Base-by-base conservation (phyloP, 148 eudicot genomes). In the Amaranthus hypochondriacus region DNA sequence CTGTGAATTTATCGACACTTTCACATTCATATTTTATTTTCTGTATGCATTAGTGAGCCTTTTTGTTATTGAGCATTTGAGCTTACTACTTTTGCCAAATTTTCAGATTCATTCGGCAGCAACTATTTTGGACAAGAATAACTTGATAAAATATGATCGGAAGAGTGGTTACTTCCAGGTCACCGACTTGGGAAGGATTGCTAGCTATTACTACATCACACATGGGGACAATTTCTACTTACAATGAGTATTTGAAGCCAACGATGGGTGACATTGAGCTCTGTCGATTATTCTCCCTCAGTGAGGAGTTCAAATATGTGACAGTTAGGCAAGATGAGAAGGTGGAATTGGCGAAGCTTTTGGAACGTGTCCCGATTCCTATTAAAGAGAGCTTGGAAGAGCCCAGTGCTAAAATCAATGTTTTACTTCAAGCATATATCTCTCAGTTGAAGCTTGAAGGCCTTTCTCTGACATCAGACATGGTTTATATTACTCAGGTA, bases 251-350 rank as follows among this genome's bases (percentile, higher is more conserved):
- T 82, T 80, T 92, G 85, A 92, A 92, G 80, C 95, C 95, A 48
- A 89, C 95, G 6, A 92, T 89, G 97, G 95, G 95, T 81, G 97
- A 92, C 77, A 92, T 89, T 72, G 97, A 92, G 79, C 95, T 92
- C 15, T 92, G 97, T 75, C 92, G 95, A 51, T 74, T 92, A 73
- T 92, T 92, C 78, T 92, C 97, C 48, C 97, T 92, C 77, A 92
- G 97, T 68, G 97, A 92, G 81, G 97, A 92, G 75, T 92, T 92
- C 78, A 89, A 88, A 71, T 92, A 89, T 77, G 97, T 92, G 10
- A 86, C 92, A 12, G 97, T 92, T 60, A 81, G 95, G 84, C 95
- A 85, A 83, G 97, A 92, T 77, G 97, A 92, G 83, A 92, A 92
- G 79, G 84, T 92, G 88, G 97, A 92, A 79, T 78, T 92, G 70